Percentiles rank a stretch among this genome's conserved stretches.
Conservation (phyloP, 345 rosid genomes). For the Moringa oleifera region DNA sequence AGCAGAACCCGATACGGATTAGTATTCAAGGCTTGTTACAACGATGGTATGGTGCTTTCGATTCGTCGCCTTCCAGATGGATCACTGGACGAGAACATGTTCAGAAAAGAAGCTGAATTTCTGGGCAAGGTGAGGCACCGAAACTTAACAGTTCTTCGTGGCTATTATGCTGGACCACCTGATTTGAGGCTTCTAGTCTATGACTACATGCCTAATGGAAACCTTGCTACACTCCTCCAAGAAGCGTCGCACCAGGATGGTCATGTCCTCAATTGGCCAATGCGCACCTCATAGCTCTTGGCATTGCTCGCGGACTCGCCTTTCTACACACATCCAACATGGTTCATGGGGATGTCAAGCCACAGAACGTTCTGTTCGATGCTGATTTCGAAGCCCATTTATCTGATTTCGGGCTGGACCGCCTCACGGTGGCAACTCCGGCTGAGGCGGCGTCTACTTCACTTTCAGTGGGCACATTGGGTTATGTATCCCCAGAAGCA, state of each 20-base stretch:
- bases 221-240: conserved; percentile 84
- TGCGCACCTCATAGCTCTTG: conserved; percentile 95
- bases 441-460: conserved; percentile 62
- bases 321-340: conserved; percentile 75
- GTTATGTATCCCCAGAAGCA: conserved; percentile 82
- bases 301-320: conserved; percentile 83
- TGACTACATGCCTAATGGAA: conserved; percentile 98
- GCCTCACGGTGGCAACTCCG: conserved; percentile 40
- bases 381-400: conserved; percentile 97
- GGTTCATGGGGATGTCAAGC: conserved; percentile 89
- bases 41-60: conserved; percentile 90
- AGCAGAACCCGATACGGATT: conserved; percentile 70
- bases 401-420: conserved; percentile 80
- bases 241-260: conserved; percentile 99
- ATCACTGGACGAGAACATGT: conserved; percentile 55
- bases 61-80: conserved; percentile 68
- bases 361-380: conserved; percentile 86
- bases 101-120: conserved; percentile 79
- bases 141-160: conserved; percentile 83
- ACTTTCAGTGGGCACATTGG: conserved; percentile 60
- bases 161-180: conserved; percentile 80
- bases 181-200: conserved; percentile 74
- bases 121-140: conserved; percentile 84
- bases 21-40: conserved; percentile 80
- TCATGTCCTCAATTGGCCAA: conserved; percentile 96